Conservation (phyloP, 169 alveolate genomes). For the Plasmodium ovale region DNA sequence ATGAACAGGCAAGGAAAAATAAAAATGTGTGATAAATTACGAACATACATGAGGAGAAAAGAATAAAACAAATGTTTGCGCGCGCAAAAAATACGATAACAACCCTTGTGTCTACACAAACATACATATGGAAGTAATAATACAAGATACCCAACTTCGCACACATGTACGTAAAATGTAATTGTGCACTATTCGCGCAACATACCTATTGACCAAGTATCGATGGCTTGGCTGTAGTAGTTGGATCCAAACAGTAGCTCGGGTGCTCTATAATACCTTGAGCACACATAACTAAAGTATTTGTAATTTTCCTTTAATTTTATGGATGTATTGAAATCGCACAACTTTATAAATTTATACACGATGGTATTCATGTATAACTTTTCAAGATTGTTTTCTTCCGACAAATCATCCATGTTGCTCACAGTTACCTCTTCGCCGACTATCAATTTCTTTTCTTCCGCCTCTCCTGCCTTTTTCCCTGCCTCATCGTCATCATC, state of each 20-base stretch:
- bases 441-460: neutral
- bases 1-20: neutral
- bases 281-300: conserved; percentile 93
- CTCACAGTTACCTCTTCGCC: neutral
- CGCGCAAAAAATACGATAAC: too few relatives aligned
- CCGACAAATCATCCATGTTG: neutral
- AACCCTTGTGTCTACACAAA: too few relatives aligned
- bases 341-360: conserved; percentile 55
- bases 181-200: neutral
- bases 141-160: too few relatives aligned
- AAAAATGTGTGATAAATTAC: neutral
- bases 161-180: neutral
- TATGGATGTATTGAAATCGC: conserved; percentile 55
- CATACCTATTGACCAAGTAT: conserved; percentile 98
- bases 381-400: neutral
- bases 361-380: conserved; percentile 27
- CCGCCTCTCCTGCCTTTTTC: neutral
- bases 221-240: conserved; percentile 97
- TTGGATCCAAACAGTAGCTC: conserved; percentile 98
- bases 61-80: too few relatives aligned
- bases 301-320: conserved; percentile 63
- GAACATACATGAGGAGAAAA: neutral
- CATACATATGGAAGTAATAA: too few relatives aligned
- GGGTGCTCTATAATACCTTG: conserved; percentile 99
- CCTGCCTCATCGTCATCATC: conserved; percentile 3